phyloP scores from a whole-genome alignment of 2,329 filamentous ascomycete species.

The Xylariaceae sp. region DNA sequence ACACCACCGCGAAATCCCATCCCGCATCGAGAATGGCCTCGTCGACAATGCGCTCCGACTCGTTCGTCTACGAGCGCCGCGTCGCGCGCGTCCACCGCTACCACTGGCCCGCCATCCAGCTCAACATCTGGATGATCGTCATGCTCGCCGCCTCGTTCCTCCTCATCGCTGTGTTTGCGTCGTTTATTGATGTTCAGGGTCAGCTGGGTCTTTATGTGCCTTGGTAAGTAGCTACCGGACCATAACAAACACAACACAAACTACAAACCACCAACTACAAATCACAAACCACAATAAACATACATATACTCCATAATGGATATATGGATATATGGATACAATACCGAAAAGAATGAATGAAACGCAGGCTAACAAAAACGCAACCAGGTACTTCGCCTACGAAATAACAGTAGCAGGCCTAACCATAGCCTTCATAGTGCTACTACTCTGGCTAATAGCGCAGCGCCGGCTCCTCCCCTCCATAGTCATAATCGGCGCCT shows the following conservation, averaged over 20 bases:
- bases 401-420: slow-evolving; percentile 57
- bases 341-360: no score
- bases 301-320: no score
- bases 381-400: slow-evolving; percentile 62
- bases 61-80: slow-evolving; percentile 43
- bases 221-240: slow-evolving; percentile 45
- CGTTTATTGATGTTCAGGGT: slow-evolving; percentile 56
- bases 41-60: slow-evolving; percentile 35
- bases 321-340: no score
- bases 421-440: slow-evolving; percentile 61
- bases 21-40: slow-evolving; percentile 35
- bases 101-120: slow-evolving; percentile 64
- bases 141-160: slow-evolving; percentile 57
- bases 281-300: no score
- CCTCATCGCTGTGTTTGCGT: slow-evolving; percentile 58
- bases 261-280: no score
- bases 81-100: slow-evolving; percentile 52
- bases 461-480: slow-evolving; percentile 57
- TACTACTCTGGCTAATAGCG: slow-evolving; percentile 60
- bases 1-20: neutral
- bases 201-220: slow-evolving; percentile 53
- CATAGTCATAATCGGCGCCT: slow-evolving; percentile 60
- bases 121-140: slow-evolving; percentile 64
- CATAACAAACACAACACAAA: neutral
- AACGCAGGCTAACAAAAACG: neutral